phyloP scores from a whole-genome alignment of 352 stramenopile species.

The Albugo laibachii region DNA sequence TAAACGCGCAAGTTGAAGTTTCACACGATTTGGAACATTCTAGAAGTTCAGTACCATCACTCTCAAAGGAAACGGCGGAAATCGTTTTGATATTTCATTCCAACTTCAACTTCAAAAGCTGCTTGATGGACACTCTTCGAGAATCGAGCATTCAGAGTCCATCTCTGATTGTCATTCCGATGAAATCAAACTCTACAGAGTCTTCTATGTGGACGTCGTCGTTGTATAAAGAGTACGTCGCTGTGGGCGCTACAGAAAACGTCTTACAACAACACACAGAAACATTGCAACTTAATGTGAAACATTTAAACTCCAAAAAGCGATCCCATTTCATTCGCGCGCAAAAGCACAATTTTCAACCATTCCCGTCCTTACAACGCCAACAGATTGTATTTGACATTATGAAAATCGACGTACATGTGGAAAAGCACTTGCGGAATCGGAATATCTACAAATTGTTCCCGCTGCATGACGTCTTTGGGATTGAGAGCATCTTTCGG shows the following conservation, averaged over 20 bases:
- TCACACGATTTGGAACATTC: no score
- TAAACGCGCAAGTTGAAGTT: no score
- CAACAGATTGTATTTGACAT: constrained; percentile 60
- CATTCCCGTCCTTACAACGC: constrained; percentile 46
- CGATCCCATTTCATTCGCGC: constrained; percentile 28
- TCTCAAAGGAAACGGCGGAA: constrained; percentile 7
- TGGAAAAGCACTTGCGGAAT: constrained; percentile 31
- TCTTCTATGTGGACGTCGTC: neutral
- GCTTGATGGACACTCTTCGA: constrained; percentile 39
- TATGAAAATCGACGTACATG: constrained; percentile 45
- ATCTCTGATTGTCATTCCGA: constrained; percentile 22
- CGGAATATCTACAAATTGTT: constrained; percentile 40
- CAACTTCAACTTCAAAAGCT: constrained; percentile 53
- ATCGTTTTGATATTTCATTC: constrained; percentile 55
- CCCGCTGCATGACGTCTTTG: constrained; percentile 34
- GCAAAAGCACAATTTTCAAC: constrained; percentile 31
- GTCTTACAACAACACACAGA: constrained; percentile 42
- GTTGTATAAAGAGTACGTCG: constrained; percentile 20
- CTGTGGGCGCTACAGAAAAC: constrained; percentile 28
- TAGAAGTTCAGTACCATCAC: neutral
- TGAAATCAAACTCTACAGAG: neutral
- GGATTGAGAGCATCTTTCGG: constrained; percentile 37
- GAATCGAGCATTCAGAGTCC: constrained; percentile 40
- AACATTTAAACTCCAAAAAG: constrained; percentile 33
- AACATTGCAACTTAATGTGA: constrained; percentile 43